These are phyloP conservation scores for Pseudopithomyces chartarum DNA, from an alignment of 2,329 filamentous ascomycete species.

Conservation along the genomic window DNA sequence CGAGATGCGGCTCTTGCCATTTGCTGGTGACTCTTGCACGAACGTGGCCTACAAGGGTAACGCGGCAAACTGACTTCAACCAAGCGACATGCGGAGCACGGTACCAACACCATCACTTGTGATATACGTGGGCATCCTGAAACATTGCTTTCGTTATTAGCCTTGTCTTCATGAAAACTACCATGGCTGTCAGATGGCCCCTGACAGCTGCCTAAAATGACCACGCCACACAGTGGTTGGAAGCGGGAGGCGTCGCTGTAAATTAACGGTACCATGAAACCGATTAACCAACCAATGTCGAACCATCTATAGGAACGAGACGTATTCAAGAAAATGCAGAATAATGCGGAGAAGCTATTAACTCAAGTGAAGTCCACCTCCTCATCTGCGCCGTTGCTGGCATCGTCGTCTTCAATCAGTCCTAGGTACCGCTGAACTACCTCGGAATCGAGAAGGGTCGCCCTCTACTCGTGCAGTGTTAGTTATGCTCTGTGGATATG, in stretches of 20 bases:
- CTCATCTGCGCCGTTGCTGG: constrained; percentile 30
- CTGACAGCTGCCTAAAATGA: constrained; percentile 19
- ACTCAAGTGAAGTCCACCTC: constrained; percentile 39
- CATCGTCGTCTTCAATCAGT: constrained; percentile 22
- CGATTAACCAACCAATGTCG: constrained; percentile 16
- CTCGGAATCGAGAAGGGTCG: constrained; percentile 36
- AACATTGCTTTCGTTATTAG: constrained; percentile 11
- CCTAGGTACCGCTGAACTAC: constrained; percentile 41
- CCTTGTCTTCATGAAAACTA: constrained; percentile 6
- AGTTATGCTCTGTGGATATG: not conserved
- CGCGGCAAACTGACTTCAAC: not conserved
- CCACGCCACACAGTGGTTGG: constrained; percentile 16
- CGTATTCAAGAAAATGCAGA: constrained; percentile 6
- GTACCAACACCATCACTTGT: not conserved
- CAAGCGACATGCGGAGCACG: constrained; percentile 1
- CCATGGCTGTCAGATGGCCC: constrained; percentile 18
- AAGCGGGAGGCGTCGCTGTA: constrained; percentile 19
- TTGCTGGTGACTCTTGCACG: constrained; percentile 3
- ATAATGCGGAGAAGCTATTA: constrained; percentile 16
- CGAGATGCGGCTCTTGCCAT: constrained; percentile 6
- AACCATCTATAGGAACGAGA: constrained; percentile 14
- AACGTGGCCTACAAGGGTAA: constrained; percentile 2
- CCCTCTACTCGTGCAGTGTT: constrained; percentile 30
- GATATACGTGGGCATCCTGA: constrained; percentile 17
- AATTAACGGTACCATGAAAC: constrained; percentile 24